Evolutionary conservation across 192 early-diverging fungal genomes (phyloP), one percentile per base, ranked within the genome.

Genomic region (Backusella tarrabulga): DNA sequence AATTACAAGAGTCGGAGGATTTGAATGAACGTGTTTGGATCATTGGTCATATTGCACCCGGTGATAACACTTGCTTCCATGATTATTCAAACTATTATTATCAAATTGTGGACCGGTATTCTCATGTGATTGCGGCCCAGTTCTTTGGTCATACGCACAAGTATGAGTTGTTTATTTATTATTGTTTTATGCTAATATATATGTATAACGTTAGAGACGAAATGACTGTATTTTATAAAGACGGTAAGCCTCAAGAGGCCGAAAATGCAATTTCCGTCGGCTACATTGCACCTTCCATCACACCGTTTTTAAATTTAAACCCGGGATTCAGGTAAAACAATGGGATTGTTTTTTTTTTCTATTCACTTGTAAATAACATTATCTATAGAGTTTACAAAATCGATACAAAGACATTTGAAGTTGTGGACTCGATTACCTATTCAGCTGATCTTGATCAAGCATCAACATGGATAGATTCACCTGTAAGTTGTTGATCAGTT

Each of bases 141-240:
- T 89, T 89, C 83, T 89, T 85, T 82, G 88, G 88, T 19, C 88
- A 89, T 68, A 84, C 84, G 11, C 88, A 89, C 75, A 77, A 74
- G 81, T 83, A 72, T 52, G 74, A 56, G 12, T 40, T 19, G 36
- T 34, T 54, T 23, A 34, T 34, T 44, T 14, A 23, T 52, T 38
- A 0, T 40, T 40, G 11, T n/a, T 68, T 36, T 36, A 35, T 34
- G 26, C 23, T 71, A 11, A 54, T 26, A 38, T 60, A 21, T 35
- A 6, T 40, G 36, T 29, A 44, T 34, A n/a, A 38, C 32, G 11
- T 41, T 40, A 83, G 79, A 29, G 88, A 89, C 42, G 86, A 87
- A 71, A 81, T 89, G 35, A 81, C 86, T 32, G n/a, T 89, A 11
- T 89, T 85, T 73, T 89, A 89, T 60, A 72, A 77, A 35, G 46